These are phyloP conservation scores for Asterella californica DNA, from an alignment of 225 moss, liverwort and hornwort genomes.

Conservation along the genomic window DNA sequence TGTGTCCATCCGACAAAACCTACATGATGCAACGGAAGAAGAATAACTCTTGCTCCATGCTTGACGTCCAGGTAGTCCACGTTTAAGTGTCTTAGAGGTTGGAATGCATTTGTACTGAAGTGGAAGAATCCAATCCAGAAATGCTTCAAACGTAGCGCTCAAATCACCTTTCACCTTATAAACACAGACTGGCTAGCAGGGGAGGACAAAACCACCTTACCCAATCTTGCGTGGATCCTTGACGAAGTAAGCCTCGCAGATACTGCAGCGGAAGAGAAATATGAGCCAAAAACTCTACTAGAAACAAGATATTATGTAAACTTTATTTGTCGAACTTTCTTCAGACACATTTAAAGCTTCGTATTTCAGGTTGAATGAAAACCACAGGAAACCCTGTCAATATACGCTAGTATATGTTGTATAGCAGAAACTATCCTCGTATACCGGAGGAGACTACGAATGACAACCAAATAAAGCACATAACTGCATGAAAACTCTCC, in stretches of 20 bases:
- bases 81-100: not conserved
- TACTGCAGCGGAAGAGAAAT: slow-evolving; percentile 44
- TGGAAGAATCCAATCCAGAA: not conserved
- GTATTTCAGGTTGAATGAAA: not conserved
- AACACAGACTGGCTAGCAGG: too few relatives aligned
- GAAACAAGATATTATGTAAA: too few relatives aligned
- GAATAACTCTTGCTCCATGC: not conserved
- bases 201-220: slow-evolving; percentile 27
- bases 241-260: slow-evolving; percentile 94
- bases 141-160: not conserved
- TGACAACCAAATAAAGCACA: too few relatives aligned
- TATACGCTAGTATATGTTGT: too few relatives aligned
- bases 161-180: not conserved
- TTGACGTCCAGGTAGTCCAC: not conserved
- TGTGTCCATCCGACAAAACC: slow-evolving; percentile 85
- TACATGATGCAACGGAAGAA: slow-evolving; percentile 22
- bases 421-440: too few relatives aligned
- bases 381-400: too few relatives aligned
- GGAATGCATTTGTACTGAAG: not conserved
- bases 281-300: not conserved
- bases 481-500: too few relatives aligned
- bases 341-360: too few relatives aligned
- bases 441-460: too few relatives aligned
- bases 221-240: slow-evolving; percentile 95
- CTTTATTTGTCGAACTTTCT: too few relatives aligned